Conservation (phyloP, 192 early-diverging fungal species). For the Linnemannia zychae region DNA sequence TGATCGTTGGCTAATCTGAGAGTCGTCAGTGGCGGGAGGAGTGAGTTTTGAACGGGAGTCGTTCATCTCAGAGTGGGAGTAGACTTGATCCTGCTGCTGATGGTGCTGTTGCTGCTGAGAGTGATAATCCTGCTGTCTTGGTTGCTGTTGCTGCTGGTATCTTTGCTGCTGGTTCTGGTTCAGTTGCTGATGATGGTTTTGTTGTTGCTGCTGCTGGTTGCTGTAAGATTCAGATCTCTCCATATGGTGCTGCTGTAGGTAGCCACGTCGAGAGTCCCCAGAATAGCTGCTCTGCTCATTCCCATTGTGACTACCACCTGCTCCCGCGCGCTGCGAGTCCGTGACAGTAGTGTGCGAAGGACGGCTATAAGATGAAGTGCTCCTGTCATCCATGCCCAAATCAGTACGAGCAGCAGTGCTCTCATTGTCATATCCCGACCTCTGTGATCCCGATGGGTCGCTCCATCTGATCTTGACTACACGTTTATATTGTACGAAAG, state of each 20-base stretch:
- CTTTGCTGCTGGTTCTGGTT: background rate
- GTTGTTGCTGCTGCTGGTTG: constrained; percentile 7
- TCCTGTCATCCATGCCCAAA: constrained; percentile 4
- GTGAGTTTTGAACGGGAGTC: constrained; percentile 4
- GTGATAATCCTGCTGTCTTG: constrained; percentile 36
- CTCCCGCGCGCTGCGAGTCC: constrained; percentile 3
- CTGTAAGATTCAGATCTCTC: background rate
- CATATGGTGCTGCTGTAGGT: constrained; percentile 4
- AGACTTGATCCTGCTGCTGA: background rate
- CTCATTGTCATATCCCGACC: constrained; percentile 19
- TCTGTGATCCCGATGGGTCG: constrained; percentile 21
- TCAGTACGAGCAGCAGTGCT: background rate
- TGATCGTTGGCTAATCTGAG: background rate
- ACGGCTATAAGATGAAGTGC: constrained; percentile 14
- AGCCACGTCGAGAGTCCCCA: background rate
- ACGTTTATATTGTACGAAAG: background rate
- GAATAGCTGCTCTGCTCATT: constrained; percentile 3
- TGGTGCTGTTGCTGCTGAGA: constrained; percentile 42
- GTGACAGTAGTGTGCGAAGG: constrained; percentile 7
- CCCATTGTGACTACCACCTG: background rate
- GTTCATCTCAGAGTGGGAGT: constrained; percentile 13
- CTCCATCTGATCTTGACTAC: constrained; percentile 66
- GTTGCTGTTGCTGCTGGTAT: background rate
- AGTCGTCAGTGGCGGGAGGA: constrained; percentile 12
- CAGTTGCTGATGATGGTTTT: background rate